Evolutionary conservation across 768 basidiomycete genomes (phyloP), one percentile per base, ranked within the genome.

Genomic region (Tricholoma sp.): DNA sequence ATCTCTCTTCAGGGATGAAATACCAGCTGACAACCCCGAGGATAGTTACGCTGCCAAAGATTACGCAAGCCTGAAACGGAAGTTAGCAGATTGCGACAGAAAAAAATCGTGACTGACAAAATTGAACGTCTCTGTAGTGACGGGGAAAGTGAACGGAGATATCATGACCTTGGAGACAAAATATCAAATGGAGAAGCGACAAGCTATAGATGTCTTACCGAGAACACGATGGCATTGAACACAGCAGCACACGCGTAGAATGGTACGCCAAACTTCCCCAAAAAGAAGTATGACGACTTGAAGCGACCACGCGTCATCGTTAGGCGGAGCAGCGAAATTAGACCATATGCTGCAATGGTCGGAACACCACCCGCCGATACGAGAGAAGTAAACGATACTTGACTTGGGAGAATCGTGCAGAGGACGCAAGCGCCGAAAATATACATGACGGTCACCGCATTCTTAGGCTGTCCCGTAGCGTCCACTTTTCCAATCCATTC

Each of bases 331-430:
- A 89, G 66, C 8, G 88, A 83, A 58, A 95, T 93, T 45, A 95
- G 76, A 0, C 85, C 90, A 66, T 95, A 95, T 1, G 91, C 89
- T 0, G 92, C 91, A 57, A 94, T 92, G 2, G 89, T 94, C 0
- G 93, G 94, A 2, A 92, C 79, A 4, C 78, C 91, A 21, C 90
- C 89, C 6, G 92, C 94, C 10, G 91, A 94, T 41, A 94, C 82
- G 58, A 96, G 78, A 12, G 92, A 94, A 2, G 88, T 93, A 76
- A 96, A 97, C 3, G 94, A 94, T 35, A 95, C 94, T 64, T 89
- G 85, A 64, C 89, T 91, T 0, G 93, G 91, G 22, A 96, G 74
- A 65, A 95, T 94, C 8, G 89, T 88, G 75, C 91, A 94, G n/a
- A 95, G 78, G 19, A 95, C 63, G 31, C 72, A 45, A 0, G 88